phyloP scores from a whole-genome alignment of 257 asterid genomes.

The Oldenlandia corymbosa region DNA sequence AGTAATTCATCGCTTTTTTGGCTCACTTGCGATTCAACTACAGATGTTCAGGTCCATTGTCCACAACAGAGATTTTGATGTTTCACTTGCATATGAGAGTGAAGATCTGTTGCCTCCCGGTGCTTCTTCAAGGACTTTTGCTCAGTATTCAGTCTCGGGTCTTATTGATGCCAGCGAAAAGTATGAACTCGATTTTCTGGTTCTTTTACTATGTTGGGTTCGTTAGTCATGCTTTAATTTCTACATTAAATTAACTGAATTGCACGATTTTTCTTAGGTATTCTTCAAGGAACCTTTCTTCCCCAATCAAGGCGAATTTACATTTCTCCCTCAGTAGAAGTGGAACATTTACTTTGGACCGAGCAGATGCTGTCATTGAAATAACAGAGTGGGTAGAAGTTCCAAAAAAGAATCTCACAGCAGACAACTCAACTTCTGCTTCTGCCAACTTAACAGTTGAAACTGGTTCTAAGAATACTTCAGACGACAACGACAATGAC shows the following conservation, averaged over 20 bases:
- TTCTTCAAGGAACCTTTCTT: slow-evolving; percentile 77
- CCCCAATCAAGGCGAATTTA: slow-evolving; percentile 88
- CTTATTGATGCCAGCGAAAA: slow-evolving; percentile 77
- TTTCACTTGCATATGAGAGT: slow-evolving; percentile 83
- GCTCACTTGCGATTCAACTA: slow-evolving; percentile 14
- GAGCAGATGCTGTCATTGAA: slow-evolving; percentile 89
- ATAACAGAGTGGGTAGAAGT: slow-evolving; percentile 98
- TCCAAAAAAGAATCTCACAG: slow-evolving; percentile 79
- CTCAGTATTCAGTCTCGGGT: slow-evolving; percentile 77
- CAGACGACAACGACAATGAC: slow-evolving; percentile 57
- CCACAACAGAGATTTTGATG: slow-evolving; percentile 87
- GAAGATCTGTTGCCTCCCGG: slow-evolving; percentile 73
- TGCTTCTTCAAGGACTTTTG: slow-evolving; percentile 58
- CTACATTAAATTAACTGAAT: slow-evolving; percentile 4
- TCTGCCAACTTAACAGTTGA: slow-evolving; percentile 50
- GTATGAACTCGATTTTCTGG: slow-evolving; percentile 36
- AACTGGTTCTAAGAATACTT: slow-evolving; percentile 34
- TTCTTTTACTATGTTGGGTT: slow-evolving; percentile 16
- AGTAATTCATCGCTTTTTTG: background rate
- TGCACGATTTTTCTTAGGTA: slow-evolving; percentile 44
- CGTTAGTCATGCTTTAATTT: slow-evolving; percentile 15
- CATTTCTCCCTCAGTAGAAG: slow-evolving; percentile 97
- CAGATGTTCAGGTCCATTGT: slow-evolving; percentile 93
- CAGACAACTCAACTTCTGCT: slow-evolving; percentile 69
- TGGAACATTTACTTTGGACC: slow-evolving; percentile 75